Conservation (phyloP, 495 filamentous ascomycete genomes). For the Hyaloscypha hepaticicola region DNA sequence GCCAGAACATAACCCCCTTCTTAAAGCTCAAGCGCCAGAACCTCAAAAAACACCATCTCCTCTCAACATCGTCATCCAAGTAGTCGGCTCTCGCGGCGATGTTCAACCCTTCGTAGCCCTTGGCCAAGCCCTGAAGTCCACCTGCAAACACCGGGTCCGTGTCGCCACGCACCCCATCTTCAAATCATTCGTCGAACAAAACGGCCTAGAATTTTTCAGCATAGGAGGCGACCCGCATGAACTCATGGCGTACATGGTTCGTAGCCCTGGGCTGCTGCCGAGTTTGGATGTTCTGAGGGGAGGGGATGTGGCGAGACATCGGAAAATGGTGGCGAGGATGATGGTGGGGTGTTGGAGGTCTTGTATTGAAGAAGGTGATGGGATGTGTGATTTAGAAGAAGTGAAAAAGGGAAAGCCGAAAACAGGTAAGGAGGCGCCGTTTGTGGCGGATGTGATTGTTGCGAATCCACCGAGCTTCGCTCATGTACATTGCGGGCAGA, state of each 20-base stretch:
- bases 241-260: slow-evolving; percentile 76
- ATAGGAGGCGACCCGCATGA: slow-evolving; percentile 63
- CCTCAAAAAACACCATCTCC: background rate
- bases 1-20: background rate
- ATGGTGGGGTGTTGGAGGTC: slow-evolving; percentile 60
- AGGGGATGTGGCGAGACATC: slow-evolving; percentile 60
- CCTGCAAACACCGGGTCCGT: slow-evolving; percentile 58
- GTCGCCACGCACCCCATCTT: slow-evolving; percentile 64
- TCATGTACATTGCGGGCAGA: slow-evolving; percentile 64
- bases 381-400: background rate
- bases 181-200: slow-evolving; percentile 52
- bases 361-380: slow-evolving; percentile 50
- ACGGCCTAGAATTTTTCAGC: slow-evolving; percentile 59
- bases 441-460: slow-evolving; percentile 68
- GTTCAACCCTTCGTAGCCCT: slow-evolving; percentile 62
- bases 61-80: slow-evolving; percentile 63
- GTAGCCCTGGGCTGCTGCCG: slow-evolving; percentile 71
- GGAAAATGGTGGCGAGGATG: slow-evolving; percentile 59
- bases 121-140: slow-evolving; percentile 46
- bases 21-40: background rate
- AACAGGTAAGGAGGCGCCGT: slow-evolving; percentile 52
- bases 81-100: slow-evolving; percentile 61
- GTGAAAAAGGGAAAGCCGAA: background rate
- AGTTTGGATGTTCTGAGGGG: slow-evolving; percentile 57
- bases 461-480: slow-evolving; percentile 67